These are phyloP conservation scores for Boletus sp. DNA, from an alignment of 1,284 basidiomycete species.

Conservation along the genomic window DNA sequence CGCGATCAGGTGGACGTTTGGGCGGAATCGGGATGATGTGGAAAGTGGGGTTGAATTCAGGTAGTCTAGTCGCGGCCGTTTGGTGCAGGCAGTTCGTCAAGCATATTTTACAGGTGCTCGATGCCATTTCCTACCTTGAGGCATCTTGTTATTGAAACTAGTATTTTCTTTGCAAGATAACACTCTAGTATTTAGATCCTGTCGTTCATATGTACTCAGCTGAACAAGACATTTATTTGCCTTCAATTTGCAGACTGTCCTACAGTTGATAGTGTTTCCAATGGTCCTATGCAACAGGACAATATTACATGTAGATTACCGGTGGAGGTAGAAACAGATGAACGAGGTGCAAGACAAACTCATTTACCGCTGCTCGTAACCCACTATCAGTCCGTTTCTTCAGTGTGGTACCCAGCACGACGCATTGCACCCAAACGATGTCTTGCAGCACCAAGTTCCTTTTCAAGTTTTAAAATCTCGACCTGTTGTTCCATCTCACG, in stretches of 20 bases:
- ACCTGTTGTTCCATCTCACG: conserved; percentile 99
- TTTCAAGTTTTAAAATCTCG: conserved; percentile 95
- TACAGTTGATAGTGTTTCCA: not conserved
- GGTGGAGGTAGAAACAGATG: conserved; percentile 1
- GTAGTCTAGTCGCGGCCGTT: not conserved
- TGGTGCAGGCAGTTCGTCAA: not conserved
- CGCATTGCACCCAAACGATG: conserved; percentile 89
- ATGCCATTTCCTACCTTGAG: not conserved
- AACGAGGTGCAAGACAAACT: not conserved
- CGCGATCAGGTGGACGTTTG: conserved; percentile 71
- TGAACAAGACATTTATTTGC: not conserved
- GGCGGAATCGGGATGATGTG: conserved; percentile 62
- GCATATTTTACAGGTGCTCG: not conserved
- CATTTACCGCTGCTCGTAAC: not conserved
- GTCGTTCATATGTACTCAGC: not conserved
- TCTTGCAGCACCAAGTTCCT: conserved; percentile 89
- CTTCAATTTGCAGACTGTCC: no score
- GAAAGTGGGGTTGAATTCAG: not conserved
- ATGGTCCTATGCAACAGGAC: conserved; percentile 9
- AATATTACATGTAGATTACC: conserved; percentile 34
- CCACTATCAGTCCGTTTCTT: conserved; percentile 64
- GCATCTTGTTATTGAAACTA: not conserved
- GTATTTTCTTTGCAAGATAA: not conserved
- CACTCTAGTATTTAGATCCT: not conserved
- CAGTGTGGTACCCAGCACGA: conserved; percentile 86